Conservation (phyloP, 1,284 basidiomycete species). For the Sphaerobolus stellatus region DNA sequence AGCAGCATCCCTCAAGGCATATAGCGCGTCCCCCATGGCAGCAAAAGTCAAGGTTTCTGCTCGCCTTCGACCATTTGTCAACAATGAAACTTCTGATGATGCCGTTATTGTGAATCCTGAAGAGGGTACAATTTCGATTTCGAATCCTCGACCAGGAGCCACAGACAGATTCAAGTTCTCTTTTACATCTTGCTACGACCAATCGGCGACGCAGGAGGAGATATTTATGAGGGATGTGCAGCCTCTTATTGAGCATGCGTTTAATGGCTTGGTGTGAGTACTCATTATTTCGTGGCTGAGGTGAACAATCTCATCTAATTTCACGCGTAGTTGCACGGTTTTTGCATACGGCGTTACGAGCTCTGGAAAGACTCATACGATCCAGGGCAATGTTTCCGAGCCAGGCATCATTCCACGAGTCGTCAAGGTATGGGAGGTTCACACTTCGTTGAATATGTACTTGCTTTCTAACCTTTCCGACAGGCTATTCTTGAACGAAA, state of each 20-base stretch:
- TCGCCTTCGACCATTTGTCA: slow-evolving; percentile 55
- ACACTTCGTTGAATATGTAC: background rate
- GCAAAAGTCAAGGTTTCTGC: slow-evolving; percentile 25
- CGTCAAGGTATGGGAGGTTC: slow-evolving; percentile 53
- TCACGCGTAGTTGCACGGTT: slow-evolving; percentile 43
- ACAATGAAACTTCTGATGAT: slow-evolving; percentile 60
- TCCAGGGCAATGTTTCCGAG: slow-evolving; percentile 69
- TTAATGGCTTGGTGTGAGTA: slow-evolving; percentile 60
- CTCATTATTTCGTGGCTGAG: background rate
- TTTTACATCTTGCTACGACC: slow-evolving; percentile 72
- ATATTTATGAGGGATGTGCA: slow-evolving; percentile 70
- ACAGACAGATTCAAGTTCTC: slow-evolving; percentile 71
- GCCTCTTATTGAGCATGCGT: slow-evolving; percentile 68
- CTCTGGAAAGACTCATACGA: slow-evolving; percentile 82
- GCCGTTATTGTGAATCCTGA: slow-evolving; percentile 52
- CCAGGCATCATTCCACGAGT: slow-evolving; percentile 81
- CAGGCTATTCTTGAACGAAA: slow-evolving; percentile 54
- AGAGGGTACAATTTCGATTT: slow-evolving; percentile 50
- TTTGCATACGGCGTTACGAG: slow-evolving; percentile 83
- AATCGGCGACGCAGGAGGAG: slow-evolving; percentile 62
- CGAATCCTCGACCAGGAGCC: slow-evolving; percentile 64
- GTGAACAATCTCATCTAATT: background rate
- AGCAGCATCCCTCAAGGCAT: too few species aligned
- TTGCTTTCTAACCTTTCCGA: slow-evolving; percentile 27
- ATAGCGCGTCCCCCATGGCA: slow-evolving; percentile 7